Conservation (phyloP, 371 early-diverging fungal genomes). For the Mortierella sp. region DNA sequence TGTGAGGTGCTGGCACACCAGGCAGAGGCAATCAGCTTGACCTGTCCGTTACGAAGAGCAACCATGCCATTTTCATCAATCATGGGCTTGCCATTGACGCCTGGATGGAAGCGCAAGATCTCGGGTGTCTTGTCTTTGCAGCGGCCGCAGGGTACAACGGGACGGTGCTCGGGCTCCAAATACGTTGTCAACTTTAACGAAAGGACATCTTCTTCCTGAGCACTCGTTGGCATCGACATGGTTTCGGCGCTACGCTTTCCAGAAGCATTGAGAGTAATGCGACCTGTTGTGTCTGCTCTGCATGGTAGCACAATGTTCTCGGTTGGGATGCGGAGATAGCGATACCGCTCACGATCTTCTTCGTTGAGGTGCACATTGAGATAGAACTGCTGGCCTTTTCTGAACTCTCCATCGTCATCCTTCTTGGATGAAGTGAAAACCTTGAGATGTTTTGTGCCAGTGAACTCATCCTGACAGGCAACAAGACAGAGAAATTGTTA, state of each 20-base stretch:
- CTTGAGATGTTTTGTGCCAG: conserved; percentile 26
- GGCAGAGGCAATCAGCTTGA: conserved; percentile 49
- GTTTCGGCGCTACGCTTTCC: conserved; percentile 37
- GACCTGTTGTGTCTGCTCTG: conserved; percentile 29
- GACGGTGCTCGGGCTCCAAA: conserved; percentile 46
- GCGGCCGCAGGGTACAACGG: conserved; percentile 45
- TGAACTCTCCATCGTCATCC: conserved; percentile 49
- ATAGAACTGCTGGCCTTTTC: conserved; percentile 51
- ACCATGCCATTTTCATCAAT: conserved; percentile 53
- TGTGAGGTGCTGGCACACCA: conserved; percentile 50
- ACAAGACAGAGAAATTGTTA: background rate
- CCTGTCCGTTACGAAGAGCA: conserved; percentile 34
- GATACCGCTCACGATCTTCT: conserved; percentile 38
- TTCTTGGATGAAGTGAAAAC: conserved; percentile 51
- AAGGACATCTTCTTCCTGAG: conserved; percentile 46
- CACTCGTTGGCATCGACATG: conserved; percentile 38
- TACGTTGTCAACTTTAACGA: conserved; percentile 36
- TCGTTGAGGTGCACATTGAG: conserved; percentile 38
- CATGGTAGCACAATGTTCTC: conserved; percentile 50
- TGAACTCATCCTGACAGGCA: conserved; percentile 13
- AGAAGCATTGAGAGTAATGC: conserved; percentile 33
- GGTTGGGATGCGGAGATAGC: conserved; percentile 44
- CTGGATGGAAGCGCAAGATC: conserved; percentile 45
- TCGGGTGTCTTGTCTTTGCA: conserved; percentile 51
- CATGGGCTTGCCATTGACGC: conserved; percentile 52